These are phyloP conservation scores for Aspergillus fischeri DNA, from an alignment of 2,329 filamentous ascomycete species.

Conservation along the genomic window DNA sequence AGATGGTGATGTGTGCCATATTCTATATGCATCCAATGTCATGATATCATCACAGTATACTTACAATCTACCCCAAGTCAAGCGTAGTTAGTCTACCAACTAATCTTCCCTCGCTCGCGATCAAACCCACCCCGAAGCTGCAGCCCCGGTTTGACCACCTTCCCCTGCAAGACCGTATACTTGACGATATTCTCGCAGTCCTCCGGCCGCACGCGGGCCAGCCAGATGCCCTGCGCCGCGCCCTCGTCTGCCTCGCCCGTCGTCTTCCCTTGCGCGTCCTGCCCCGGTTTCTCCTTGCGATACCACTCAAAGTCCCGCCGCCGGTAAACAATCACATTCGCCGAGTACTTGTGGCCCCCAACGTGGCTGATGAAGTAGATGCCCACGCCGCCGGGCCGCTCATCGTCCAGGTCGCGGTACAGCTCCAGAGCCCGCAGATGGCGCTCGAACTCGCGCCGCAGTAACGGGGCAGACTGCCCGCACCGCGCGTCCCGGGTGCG, in stretches of 20 bases:
- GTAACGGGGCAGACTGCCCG: constrained; percentile 84
- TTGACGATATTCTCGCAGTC: constrained; percentile 89
- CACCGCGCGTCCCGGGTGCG: constrained; percentile 91
- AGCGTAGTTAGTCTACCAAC: constrained; percentile 60
- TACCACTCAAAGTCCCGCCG: constrained; percentile 45
- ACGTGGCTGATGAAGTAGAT: constrained; percentile 97
- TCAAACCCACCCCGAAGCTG: constrained; percentile 92
- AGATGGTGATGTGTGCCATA: background rate
- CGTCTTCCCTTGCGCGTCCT: constrained; percentile 16
- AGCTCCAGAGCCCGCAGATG: constrained; percentile 81
- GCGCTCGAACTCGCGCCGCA: constrained; percentile 84
- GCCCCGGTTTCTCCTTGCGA: constrained; percentile 18
- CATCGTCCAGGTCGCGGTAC: constrained; percentile 81
- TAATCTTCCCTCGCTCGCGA: constrained; percentile 70
- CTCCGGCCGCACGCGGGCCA: constrained; percentile 77
- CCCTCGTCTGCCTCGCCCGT: constrained; percentile 46
- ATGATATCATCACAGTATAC: background rate
- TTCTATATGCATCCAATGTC: background rate
- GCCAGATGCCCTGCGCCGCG: constrained; percentile 87
- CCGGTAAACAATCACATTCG: constrained; percentile 91
- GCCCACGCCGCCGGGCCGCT: constrained; percentile 83
- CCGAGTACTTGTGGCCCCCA: constrained; percentile 92
- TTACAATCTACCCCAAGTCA: background rate
- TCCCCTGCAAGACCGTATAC: constrained; percentile 87
- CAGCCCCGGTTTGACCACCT: constrained; percentile 81